Percentiles rank a stretch among this genome's conserved stretches.
Evolutionary conservation across 2,329 filamentous ascomycete species (phyloP).

Genomic region (Arthrobotrys musiformis): DNA sequence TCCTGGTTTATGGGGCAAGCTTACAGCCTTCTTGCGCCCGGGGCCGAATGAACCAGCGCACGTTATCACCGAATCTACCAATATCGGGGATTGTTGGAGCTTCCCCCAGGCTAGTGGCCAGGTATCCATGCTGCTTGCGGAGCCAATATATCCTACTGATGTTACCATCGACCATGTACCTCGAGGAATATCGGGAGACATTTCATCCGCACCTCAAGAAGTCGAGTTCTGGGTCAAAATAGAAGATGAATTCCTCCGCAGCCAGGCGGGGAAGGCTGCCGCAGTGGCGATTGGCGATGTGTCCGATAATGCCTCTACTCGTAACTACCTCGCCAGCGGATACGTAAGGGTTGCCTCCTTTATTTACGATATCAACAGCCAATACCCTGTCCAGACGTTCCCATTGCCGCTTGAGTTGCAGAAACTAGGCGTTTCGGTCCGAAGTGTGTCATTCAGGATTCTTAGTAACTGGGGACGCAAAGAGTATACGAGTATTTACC

Average conservation of each 20-base stretch:
- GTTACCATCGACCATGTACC: slow-evolving; percentile 79
- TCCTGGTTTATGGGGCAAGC: slow-evolving; percentile 23
- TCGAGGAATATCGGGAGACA: slow-evolving; percentile 71
- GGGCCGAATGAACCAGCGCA: slow-evolving; percentile 39
- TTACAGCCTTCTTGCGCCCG: slow-evolving; percentile 32
- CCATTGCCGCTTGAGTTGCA: slow-evolving; percentile 67
- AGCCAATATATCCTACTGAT: slow-evolving; percentile 73
- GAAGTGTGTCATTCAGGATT: slow-evolving; percentile 69
- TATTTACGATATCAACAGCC: slow-evolving; percentile 67
- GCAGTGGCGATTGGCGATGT: slow-evolving; percentile 61
- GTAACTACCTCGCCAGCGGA: slow-evolving; percentile 61
- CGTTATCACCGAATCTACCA: slow-evolving; percentile 53
- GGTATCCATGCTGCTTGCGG: slow-evolving; percentile 72
- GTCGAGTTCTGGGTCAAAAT: slow-evolving; percentile 77
- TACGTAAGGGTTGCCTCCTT: slow-evolving; percentile 72
- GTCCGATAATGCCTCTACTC: slow-evolving; percentile 48
- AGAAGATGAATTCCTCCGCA: slow-evolving; percentile 64
- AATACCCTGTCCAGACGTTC: slow-evolving; percentile 67
- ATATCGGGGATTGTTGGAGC: slow-evolving; percentile 90
- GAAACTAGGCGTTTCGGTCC: slow-evolving; percentile 66
- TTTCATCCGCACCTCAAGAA: slow-evolving; percentile 72
- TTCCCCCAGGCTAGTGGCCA: slow-evolving; percentile 70
- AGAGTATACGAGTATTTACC: slow-evolving; percentile 74
- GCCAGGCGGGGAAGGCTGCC: slow-evolving; percentile 63
- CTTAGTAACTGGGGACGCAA: slow-evolving; percentile 70